Evolutionary conservation across 179 eudicot genomes (phyloP), one percentile per base, ranked within the genome.

Genomic region (Carnegiea gigantea): DNA sequence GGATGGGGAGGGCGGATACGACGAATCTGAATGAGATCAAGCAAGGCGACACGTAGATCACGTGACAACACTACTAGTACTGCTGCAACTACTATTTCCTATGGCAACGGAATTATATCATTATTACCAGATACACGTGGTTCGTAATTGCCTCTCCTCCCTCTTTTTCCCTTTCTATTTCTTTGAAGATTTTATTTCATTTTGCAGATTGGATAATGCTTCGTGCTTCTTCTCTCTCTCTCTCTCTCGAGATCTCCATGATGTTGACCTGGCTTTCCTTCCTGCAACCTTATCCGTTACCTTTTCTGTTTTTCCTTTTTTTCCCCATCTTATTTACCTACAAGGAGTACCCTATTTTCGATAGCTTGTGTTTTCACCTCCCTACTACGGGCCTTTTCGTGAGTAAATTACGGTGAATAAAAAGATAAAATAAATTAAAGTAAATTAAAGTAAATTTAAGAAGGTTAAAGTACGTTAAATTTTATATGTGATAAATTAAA

Each of bases 281-380:
- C 44, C 44, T 65, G 67, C 44, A 78, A 78, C 78, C 81, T 82
- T 82, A 82, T 82, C 84, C 81, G 77, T 77, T 76, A 48, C 49
- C 59, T 26, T 4, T n/a, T 36, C 4, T 6, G 21, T 71, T 54
- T 46, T 49, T 18, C 7, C 3, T 28, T 44, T 79, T 67, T 48
- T 40, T 5, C 8, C 44, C 44, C 44, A 5, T 40, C 6, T 2
- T 5, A 40, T 40, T 40, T 40, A 40, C 44, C 44, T 40, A 9
- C 3, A 7, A 40, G 9, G n/a, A n/a, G n/a, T n/a, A n/a, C 8
- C 44, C 44, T 40, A 40, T 7, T 40, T 40, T 40, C 44, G 44
- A 7, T 40, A 40, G 44, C 44, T 40, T 40, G 44, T 40, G 44
- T 40, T 40, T 5, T 40, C 44, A 40, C 44, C 44, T 40, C 9